Base-by-base conservation (phyloP, 805 yeast species). In the Kregervanrija pseudodelftensis region DNA sequence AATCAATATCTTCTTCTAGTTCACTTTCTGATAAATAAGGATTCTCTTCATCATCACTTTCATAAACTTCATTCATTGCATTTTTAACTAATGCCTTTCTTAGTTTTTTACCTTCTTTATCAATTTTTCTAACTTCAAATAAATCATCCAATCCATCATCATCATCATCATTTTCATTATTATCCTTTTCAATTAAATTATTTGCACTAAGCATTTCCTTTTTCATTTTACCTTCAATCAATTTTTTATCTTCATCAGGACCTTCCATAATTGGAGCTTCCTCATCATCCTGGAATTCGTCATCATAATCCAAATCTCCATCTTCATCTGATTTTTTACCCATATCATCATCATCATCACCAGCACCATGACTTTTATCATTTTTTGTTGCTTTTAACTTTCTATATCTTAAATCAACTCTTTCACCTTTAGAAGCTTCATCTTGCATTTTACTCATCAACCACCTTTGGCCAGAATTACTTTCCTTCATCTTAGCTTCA, bases 251-350 rank as follows among this genome's bases (percentile, higher is more conserved):
- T 58, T 93, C 96, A 59, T 91, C 98, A 49, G 90, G 80, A 39
- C 96, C 96, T 58, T 91, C 98, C 73, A 91, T 79, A 47, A 93
- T 85, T 30, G 99, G 99, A 1, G 98, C 98, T 62, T 91, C 99
- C 67, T 93, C 99, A 63, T 93, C 99, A 64, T 93, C 99, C 28
- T 93, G 97, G 65, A 93, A 93, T 62, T 90, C 97, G 62, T 93
- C 98, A 54, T 93, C 97, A 58, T 74, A 91, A 66, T 91, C 99
- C 57, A 93, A 68, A 58, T 89, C 97, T 52, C 90, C 97, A 15
- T 53, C 56, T 51, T 85, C 88, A 46, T 88, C 95, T 10, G 88
- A 82, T 46, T 72, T 70, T 38, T 65, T 65, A 28, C 52, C 66
- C 36, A 67, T 73, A 33, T 61, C 69, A 34, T 57, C 70, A 15